Base-by-base conservation (phyloP, 306 rosid genomes). In the Trifolium pratense region DNA sequence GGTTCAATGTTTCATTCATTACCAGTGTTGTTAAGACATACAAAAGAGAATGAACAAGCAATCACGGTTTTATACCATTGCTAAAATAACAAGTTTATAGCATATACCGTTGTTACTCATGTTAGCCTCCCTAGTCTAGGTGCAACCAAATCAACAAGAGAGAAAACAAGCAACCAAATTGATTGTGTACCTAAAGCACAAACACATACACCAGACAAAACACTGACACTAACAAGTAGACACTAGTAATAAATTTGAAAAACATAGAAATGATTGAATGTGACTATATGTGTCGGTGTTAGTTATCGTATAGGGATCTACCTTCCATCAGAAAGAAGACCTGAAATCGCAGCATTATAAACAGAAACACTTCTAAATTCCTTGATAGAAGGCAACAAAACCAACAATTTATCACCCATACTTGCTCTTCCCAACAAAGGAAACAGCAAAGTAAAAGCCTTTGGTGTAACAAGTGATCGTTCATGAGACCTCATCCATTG, bases 401-500 rank as follows among this genome's bases (percentile, higher is more conserved):
- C 79, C 91, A 85, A 70, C 81, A 93, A 48, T 63, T 88, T 74
- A 18, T 89, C 94, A 26, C 91, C 86, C 97, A 89, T 85, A 57
- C 89, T 79, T 55, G 91, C 94, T 82, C 85, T 89, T 52, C 92
- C 98, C 84, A 93, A 46, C 84, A 83, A 25, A 0, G 96, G 94
- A 75, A 93, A 91, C 85, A 93, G 74, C 59, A 87, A 55, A 14
- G 89, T 81, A 77, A 88, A 93, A 5, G 89, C 87, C 62, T 87
- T 78, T n/a, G 91, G 83, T 3, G 94, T 82, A 46, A 91, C 78
- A 23, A 89, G 82, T 8, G 82, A 78, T 32, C 89, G 90, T 53
- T 94, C 96, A 76, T 88, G 94, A 72, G 85, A 65, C 65, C 89
- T 82, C 97, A 91, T 94, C 98, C 98, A 94, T 85, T 85, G 97